These are phyloP conservation scores for Nasturtium officinale DNA, from an alignment of 345 rosid genomes.

Conservation along the genomic window DNA sequence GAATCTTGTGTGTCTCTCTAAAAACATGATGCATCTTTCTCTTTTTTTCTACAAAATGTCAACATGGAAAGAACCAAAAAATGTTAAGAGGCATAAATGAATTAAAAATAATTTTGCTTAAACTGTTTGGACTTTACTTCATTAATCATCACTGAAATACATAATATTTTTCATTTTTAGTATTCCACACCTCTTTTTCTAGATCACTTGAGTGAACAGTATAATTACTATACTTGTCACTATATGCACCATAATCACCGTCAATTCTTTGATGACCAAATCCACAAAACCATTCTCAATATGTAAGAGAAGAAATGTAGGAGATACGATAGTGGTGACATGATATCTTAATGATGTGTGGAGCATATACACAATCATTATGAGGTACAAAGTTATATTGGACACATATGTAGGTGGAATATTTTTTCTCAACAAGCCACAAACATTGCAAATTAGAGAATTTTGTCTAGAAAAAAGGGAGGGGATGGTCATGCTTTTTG, in stretches of 20 bases:
- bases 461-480: background rate
- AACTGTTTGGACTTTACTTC: too few species aligned
- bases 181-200: background rate
- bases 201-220: constrained; percentile 11
- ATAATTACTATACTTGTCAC: background rate
- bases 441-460: background rate
- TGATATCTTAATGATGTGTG: constrained; percentile 15
- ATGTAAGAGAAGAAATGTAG: background rate
- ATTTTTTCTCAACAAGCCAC: background rate
- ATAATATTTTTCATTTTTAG: too few species aligned
- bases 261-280: background rate
- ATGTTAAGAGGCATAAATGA: too few species aligned
- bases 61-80: too few species aligned
- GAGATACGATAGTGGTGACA: constrained; percentile 10
- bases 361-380: background rate
- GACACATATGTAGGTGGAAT: background rate
- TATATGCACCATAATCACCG: background rate
- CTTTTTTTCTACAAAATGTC: too few species aligned
- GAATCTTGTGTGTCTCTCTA: too few species aligned
- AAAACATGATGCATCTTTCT: too few species aligned
- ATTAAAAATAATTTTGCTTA: too few species aligned
- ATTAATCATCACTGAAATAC: too few species aligned
- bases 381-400: constrained; percentile 2
- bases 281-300: background rate
- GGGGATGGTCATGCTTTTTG: background rate